These are phyloP conservation scores for Cyberlindnera amylophila DNA, from an alignment of 805 yeast genomes.

Conservation along the genomic window DNA sequence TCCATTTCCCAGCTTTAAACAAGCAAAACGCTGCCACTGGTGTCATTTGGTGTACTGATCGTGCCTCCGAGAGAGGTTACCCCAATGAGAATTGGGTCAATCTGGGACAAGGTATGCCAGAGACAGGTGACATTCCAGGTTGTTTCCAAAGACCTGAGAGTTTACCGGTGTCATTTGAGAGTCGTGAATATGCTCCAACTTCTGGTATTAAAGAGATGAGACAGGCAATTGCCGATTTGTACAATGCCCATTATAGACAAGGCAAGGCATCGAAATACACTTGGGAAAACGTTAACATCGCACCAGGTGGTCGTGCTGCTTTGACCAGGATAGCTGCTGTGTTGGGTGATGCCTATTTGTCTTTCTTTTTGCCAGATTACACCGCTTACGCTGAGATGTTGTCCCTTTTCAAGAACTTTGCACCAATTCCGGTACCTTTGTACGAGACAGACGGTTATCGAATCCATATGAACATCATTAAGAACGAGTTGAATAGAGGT, in stretches of 20 bases:
- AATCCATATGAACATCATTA: slow-evolving; percentile 48
- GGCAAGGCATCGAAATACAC: slow-evolving; percentile 50
- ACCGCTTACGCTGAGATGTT: slow-evolving; percentile 66
- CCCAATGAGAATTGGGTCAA: slow-evolving; percentile 47
- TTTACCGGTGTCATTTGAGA: slow-evolving; percentile 43
- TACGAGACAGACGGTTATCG: slow-evolving; percentile 54
- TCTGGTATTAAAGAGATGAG: slow-evolving; percentile 52
- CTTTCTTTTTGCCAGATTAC: slow-evolving; percentile 59
- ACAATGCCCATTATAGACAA: slow-evolving; percentile 51
- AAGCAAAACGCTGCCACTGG: slow-evolving; percentile 58
- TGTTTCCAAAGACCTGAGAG: slow-evolving; percentile 50
- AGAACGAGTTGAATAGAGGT: slow-evolving; percentile 51
- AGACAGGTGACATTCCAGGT: slow-evolving; percentile 57
- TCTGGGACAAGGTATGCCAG: slow-evolving; percentile 64
- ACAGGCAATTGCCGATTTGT: slow-evolving; percentile 54
- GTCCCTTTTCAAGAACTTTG: slow-evolving; percentile 56
- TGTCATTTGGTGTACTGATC: slow-evolving; percentile 60
- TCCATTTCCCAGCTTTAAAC: slow-evolving; percentile 55
- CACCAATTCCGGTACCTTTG: slow-evolving; percentile 61
- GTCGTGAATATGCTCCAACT: slow-evolving; percentile 58
- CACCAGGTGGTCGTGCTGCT: slow-evolving; percentile 65
- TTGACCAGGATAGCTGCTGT: slow-evolving; percentile 59
- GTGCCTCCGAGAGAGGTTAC: slow-evolving; percentile 56
- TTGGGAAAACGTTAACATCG: slow-evolving; percentile 56
- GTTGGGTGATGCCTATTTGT: slow-evolving; percentile 52